Conservation (phyloP, 2,329 filamentous ascomycete species). For the Ambrosiella cleistominuta region DNA sequence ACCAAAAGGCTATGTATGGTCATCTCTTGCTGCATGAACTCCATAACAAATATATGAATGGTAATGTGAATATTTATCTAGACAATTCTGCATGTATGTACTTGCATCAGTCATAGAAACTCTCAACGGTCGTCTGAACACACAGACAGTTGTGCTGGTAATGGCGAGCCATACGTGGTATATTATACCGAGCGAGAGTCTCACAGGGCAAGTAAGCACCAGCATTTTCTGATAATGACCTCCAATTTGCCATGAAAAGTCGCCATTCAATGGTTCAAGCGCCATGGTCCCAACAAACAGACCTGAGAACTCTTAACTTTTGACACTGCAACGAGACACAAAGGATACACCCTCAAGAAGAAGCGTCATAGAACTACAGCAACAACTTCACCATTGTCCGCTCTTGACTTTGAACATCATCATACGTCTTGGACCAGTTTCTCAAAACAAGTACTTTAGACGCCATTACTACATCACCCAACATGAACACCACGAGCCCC, state of each 20-base stretch:
- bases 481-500: background rate
- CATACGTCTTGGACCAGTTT: background rate
- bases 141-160: background rate
- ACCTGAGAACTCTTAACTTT: background rate
- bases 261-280: too few species aligned
- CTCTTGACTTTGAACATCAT: background rate
- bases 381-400: background rate
- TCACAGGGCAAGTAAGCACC: background rate
- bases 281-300: background rate
- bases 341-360: background rate
- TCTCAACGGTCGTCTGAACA: background rate
- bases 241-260: background rate
- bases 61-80: too few species aligned
- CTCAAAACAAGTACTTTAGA: background rate
- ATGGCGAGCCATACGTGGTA: too few species aligned
- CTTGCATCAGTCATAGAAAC: too few species aligned
- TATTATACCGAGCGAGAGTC: too few species aligned
- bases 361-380: background rate
- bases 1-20: too few species aligned
- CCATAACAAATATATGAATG: too few species aligned
- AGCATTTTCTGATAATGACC: background rate
- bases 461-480: background rate
- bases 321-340: background rate
- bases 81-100: too few species aligned
- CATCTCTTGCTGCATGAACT: too few species aligned